These are phyloP conservation scores for Dissophora ornata DNA, from an alignment of 192 early-diverging fungal species.

Conservation along the genomic window DNA sequence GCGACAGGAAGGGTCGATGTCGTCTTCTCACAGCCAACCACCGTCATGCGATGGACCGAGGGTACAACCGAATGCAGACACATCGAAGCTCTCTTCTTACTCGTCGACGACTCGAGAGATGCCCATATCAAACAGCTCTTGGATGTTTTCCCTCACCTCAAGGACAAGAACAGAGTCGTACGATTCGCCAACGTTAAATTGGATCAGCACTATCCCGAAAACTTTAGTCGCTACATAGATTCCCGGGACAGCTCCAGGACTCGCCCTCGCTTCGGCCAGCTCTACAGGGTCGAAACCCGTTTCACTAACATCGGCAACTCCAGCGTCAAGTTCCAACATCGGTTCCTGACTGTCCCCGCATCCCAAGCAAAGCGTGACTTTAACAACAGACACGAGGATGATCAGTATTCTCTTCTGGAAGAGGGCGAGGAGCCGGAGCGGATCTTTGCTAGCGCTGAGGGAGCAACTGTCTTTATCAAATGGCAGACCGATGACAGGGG, in stretches of 20 bases:
- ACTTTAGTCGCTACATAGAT: not conserved
- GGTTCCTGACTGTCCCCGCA: slow-evolving; percentile 40
- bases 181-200: slow-evolving; percentile 41
- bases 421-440: slow-evolving; percentile 40
- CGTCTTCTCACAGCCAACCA: slow-evolving; percentile 28
- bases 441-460: slow-evolving; percentile 47
- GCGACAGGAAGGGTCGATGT: slow-evolving; percentile 23
- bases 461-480: slow-evolving; percentile 33
- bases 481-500: slow-evolving; percentile 40
- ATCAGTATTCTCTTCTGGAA: slow-evolving; percentile 11
- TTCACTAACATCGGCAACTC: slow-evolving; percentile 33
- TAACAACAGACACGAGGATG: slow-evolving; percentile 35
- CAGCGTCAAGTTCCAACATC: slow-evolving; percentile 37
- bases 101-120: slow-evolving; percentile 44
- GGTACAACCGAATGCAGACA: slow-evolving; percentile 40
- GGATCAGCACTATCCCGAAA: slow-evolving; percentile 35
- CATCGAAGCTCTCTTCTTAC: slow-evolving; percentile 39
- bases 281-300: slow-evolving; percentile 42
- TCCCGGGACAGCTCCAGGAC: not conserved
- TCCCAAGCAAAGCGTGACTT: slow-evolving; percentile 41
- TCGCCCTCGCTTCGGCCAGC: slow-evolving; percentile 20
- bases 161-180: slow-evolving; percentile 33
- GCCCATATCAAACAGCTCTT: slow-evolving; percentile 32
- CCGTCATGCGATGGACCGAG: slow-evolving; percentile 28
- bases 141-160: slow-evolving; percentile 12